These are phyloP conservation scores for Sindora glabra DNA, from an alignment of 306 rosid species.

Conservation along the genomic window DNA sequence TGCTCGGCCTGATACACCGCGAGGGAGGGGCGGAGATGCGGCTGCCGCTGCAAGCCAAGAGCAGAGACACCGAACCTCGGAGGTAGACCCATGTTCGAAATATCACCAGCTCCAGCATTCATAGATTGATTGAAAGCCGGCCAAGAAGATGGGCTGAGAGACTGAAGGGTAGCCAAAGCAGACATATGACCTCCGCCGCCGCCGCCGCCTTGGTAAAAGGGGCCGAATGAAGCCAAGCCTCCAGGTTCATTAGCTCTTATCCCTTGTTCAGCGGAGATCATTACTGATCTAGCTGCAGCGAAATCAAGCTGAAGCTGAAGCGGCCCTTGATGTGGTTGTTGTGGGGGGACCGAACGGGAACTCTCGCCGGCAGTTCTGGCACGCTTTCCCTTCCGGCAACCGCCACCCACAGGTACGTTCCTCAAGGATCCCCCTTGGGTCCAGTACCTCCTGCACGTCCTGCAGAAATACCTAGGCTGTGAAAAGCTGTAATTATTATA, in stretches of 20 bases:
- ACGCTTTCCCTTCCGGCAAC: conserved; percentile 32
- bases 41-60: conserved; percentile 1
- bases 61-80: conserved; percentile 18
- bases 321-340: neutral
- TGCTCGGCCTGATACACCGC: neutral
- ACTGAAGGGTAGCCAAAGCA: conserved; percentile 11
- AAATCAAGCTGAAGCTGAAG: neutral
- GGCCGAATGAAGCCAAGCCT: neutral
- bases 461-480: conserved; percentile 43
- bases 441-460: conserved; percentile 37
- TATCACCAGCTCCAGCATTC: neutral
- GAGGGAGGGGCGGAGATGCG: neutral
- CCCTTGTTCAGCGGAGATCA: no score
- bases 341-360: neutral
- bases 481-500: conserved; percentile 39
- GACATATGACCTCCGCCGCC: conserved; percentile 16
- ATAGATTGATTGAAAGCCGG: neutral
- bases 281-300: no score
- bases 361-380: conserved; percentile 5
- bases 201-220: no score
- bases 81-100: conserved; percentile 12
- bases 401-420: conserved; percentile 38
- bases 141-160: neutral
- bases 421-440: conserved; percentile 41
- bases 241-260: neutral